Percentiles rank a stretch among this genome's conserved stretches.
phyloP scores from a whole-genome alignment of 2,329 filamentous ascomycete species.

The Beauveria asiatica region DNA sequence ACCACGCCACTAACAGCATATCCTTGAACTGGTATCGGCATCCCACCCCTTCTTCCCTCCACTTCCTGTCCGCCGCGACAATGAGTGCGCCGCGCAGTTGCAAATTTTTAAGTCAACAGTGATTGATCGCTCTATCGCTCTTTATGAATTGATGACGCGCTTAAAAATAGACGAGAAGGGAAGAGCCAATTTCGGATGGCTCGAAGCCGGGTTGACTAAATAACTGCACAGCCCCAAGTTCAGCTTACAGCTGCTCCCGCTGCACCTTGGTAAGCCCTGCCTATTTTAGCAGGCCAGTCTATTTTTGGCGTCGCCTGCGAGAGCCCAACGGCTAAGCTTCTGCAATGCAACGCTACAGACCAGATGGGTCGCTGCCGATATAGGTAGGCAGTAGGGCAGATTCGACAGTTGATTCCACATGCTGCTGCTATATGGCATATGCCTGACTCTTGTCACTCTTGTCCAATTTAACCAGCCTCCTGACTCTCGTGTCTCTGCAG shows the following conservation, averaged over 20 bases:
- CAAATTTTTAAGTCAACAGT: background rate
- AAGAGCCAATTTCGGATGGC: background rate
- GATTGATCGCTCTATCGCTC: background rate
- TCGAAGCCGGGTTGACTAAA: background rate
- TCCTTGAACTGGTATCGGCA: too few relatives aligned
- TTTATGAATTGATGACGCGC: background rate
- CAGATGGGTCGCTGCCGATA: background rate
- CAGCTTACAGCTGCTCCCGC: background rate
- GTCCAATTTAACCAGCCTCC: background rate
- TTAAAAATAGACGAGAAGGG: too few relatives aligned
- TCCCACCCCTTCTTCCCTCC: too few relatives aligned
- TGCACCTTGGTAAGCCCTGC: background rate
- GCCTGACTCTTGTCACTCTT: background rate
- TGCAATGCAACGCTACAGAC: background rate
- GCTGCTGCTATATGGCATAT: background rate
- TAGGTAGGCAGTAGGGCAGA: conserved; percentile 3
- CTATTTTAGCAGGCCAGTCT: background rate
- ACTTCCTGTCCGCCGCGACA: background rate
- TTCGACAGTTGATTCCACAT: conserved; percentile 1
- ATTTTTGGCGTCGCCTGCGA: background rate
- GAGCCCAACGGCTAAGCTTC: background rate
- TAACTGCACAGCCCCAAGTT: background rate
- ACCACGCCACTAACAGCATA: too few relatives aligned
- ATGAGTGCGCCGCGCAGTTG: background rate
- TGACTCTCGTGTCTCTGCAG: background rate